Evolutionary conservation across 352 stramenopile genomes (phyloP), one percentile per base, ranked within the genome.

Genomic region (Blastocystis sp.): DNA sequence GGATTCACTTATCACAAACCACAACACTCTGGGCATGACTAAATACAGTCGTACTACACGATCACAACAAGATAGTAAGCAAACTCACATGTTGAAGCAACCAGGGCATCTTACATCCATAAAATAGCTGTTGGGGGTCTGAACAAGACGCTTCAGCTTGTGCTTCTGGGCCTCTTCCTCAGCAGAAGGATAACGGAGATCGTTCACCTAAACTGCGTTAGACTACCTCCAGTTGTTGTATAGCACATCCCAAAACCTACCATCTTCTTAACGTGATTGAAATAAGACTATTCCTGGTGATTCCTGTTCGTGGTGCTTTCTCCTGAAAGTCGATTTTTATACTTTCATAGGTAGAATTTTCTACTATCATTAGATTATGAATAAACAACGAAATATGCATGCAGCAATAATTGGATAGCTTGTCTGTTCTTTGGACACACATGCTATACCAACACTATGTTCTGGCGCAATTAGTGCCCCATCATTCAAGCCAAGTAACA

Each of bases 101-200:
- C 96, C 96, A 63, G 95, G 95, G 92, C 97, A 99, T 91, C 98
- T 99, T 88, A 99, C 97, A 90, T 99, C 97, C 95, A 97, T 97
- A 91, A 97, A 97, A 91, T 97, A 98, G 89, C 93, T 97, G 93
- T 99, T 99, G 67, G 97, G 97, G 86, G 92, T 93, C 93, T 99
- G 97, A 90, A 99, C 95, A 89, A 99, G 93, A 89, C 97, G 93
- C 91, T 98, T 98, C 88, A 98, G 93, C 95, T 99, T 99, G 95
- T 99, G 96, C 91, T 97, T 98, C 89, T 91, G 93, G 89, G 93
- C 93, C 92, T 99, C 96, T 66, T 95, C 91, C 88, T 95, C 94
- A 88, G 94, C 91, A 88, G 93, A 93, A 66, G 96, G 96, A 93
- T 98, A 92, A 89, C 98, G 91, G 91, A 99, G 94, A 93, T 99